Evolutionary conservation across 495 filamentous ascomycete species (phyloP), one percentile per base, ranked within the genome.

Genomic region (Penicillium taxi): DNA sequence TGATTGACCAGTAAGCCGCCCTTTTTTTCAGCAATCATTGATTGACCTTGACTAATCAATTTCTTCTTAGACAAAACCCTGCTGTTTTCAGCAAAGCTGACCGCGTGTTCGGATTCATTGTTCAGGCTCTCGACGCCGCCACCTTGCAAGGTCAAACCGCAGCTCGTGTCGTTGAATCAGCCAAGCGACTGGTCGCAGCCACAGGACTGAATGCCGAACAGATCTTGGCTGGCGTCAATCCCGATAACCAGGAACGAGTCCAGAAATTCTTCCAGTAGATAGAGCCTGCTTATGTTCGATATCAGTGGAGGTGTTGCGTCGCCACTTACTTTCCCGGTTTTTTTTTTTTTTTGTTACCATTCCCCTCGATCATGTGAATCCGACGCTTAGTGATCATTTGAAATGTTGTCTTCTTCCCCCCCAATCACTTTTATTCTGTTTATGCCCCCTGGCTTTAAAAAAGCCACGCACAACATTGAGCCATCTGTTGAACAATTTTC

Each of bases 1-100:
- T 99, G 39, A 94, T 99, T 55, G 84, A 94, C 31, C 81, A 90
- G 91, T 95, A 81, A 69, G 87, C 80, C 44, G 50, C n/a, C 38
- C 17, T 31, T 29, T 8, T 9, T 9, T 27, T 22, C 17, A 16
- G 14, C 33, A 11, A 21, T 16, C 17, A 24, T 17, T 34, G 4
- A 35, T 5, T 28, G 26, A 6, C 4, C 21, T 5, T 24, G 32
- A 27, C 47, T 59, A 45, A 62, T 41, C 12, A 44, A 30, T 8
- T 17, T 27, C 13, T 9, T 26, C 26, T 14, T 36, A 98, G 91
- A 56, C 83, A 86, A 81, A 87, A 96, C 55, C 84, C 86, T 1
- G 82, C 77, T 13, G 84, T 95, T 34, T 66, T 83, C 39, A 63
- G 59, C 24, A 81, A 89, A 49, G 77, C 86, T 8, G 73, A 74